These are phyloP conservation scores for Cytospora piceicola DNA, from an alignment of 2,329 filamentous ascomycete species.

Conservation along the genomic window DNA sequence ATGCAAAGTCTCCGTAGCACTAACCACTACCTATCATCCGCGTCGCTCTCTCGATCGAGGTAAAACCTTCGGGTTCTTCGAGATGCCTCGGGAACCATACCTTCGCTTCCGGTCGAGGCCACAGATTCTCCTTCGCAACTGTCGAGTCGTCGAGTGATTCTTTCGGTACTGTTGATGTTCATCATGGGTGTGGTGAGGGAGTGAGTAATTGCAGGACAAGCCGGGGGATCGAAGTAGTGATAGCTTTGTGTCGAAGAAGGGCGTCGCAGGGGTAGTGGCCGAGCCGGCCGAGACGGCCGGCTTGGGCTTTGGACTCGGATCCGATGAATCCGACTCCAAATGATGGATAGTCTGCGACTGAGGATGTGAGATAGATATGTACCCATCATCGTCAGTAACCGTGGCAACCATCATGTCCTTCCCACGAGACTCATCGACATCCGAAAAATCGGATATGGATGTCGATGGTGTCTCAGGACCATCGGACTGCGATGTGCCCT, in stretches of 20 bases:
- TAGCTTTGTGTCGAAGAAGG: slow-evolving; percentile 43
- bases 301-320: slow-evolving; percentile 48
- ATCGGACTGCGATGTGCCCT: slow-evolving; percentile 49
- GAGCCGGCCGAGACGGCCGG: slow-evolving; percentile 28
- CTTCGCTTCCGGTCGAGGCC: slow-evolving; percentile 22
- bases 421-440: slow-evolving; percentile 42
- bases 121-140: slow-evolving; percentile 15
- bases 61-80: slow-evolving; percentile 11
- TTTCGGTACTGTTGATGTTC: slow-evolving; percentile 19
- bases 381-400: slow-evolving; percentile 39
- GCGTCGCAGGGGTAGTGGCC: slow-evolving; percentile 34
- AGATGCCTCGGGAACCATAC: slow-evolving; percentile 4
- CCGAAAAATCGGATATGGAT: slow-evolving; percentile 51
- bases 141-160: slow-evolving; percentile 19
- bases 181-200: slow-evolving; percentile 28
- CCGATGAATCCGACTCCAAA: slow-evolving; percentile 47
- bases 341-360: slow-evolving; percentile 42
- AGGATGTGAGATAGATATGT: slow-evolving; percentile 45
- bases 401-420: slow-evolving; percentile 34
- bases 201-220: slow-evolving; percentile 29
- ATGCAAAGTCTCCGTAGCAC: neutral
- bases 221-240: slow-evolving; percentile 28
- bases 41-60: slow-evolving; percentile 14
- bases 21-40: slow-evolving; percentile 19
- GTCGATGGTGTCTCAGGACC: slow-evolving; percentile 49